phyloP scores from a whole-genome alignment of 768 basidiomycete species.

The Suillus paluster region DNA sequence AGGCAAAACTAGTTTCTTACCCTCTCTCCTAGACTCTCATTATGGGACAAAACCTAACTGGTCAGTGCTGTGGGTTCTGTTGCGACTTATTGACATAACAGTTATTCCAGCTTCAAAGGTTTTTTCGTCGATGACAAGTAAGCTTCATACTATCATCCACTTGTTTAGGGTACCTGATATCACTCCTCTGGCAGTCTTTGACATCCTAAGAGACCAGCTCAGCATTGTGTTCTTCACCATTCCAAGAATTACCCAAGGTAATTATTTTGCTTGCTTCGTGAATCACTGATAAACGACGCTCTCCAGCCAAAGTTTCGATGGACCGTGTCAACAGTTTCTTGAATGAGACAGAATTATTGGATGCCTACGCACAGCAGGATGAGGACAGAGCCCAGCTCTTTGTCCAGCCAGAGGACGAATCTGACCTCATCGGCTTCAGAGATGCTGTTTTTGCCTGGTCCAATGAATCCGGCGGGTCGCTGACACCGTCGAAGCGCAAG shows the following conservation, averaged over 20 bases:
- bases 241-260: slow-evolving; percentile 30
- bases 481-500: slow-evolving; percentile 36
- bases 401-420: slow-evolving; percentile 14
- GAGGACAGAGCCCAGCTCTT: slow-evolving; percentile 6
- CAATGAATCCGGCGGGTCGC: slow-evolving; percentile 13
- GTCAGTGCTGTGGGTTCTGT: background rate
- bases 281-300: slow-evolving; percentile 10
- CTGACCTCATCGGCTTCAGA: slow-evolving; percentile 52
- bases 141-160: background rate
- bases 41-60: slow-evolving; percentile 18
- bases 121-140: slow-evolving; percentile 43
- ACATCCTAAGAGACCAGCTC: slow-evolving; percentile 58
- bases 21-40: slow-evolving; percentile 14
- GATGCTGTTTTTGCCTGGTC: slow-evolving; percentile 62
- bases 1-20: background rate
- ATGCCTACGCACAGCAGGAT: slow-evolving; percentile 9
- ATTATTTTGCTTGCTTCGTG: slow-evolving; percentile 4
- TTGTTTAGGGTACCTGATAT: background rate
- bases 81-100: slow-evolving; percentile 9
- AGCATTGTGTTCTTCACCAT: slow-evolving; percentile 37
- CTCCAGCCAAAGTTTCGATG: slow-evolving; percentile 63
- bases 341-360: slow-evolving; percentile 19
- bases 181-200: slow-evolving; percentile 49
- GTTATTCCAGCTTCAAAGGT: slow-evolving; percentile 36
- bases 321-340: slow-evolving; percentile 59